Evolutionary conservation across 495 filamentous ascomycete genomes (phyloP).

Genomic region (Xylaria cubensis): DNA sequence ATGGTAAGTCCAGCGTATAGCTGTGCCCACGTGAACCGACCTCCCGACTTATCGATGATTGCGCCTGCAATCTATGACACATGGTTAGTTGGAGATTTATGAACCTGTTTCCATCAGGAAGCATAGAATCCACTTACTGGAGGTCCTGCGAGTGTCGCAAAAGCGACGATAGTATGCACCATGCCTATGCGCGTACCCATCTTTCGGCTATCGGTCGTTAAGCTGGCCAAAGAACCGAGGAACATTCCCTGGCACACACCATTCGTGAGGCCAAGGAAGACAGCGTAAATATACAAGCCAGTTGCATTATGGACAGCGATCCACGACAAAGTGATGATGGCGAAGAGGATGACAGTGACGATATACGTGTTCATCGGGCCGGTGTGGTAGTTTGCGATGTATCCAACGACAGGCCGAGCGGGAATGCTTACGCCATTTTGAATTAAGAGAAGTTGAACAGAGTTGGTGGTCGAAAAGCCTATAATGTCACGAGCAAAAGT

Average conservation of each 20-base stretch:
- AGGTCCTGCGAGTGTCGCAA: conserved; percentile 2
- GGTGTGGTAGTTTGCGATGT: conserved; percentile 45
- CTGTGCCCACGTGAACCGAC: conserved; percentile 48
- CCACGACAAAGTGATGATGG: conserved; percentile 47
- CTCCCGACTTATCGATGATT: conserved; percentile 48
- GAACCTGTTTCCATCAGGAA: neutral
- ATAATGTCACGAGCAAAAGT: conserved; percentile 50
- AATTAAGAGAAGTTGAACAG: conserved; percentile 51
- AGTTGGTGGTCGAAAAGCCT: conserved; percentile 46
- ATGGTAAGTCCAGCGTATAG: conserved; percentile 51
- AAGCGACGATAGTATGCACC: conserved; percentile 1
- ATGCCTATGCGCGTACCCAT: conserved; percentile 43
- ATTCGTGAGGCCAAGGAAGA: conserved; percentile 49
- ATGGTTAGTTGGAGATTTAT: neutral
- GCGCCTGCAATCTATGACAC: conserved; percentile 50
- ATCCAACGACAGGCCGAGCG: conserved; percentile 45
- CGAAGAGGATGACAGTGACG: conserved; percentile 40
- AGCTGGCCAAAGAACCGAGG: conserved; percentile 45
- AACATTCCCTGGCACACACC: conserved; percentile 49
- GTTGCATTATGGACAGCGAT: conserved; percentile 42
- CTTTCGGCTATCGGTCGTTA: conserved; percentile 48
- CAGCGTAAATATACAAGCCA: conserved; percentile 51
- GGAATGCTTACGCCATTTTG: conserved; percentile 51
- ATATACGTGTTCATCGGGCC: conserved; percentile 51
- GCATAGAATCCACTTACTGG: conserved; percentile 34